These are phyloP conservation scores for Gymnopilus dilepis DNA, from an alignment of 768 basidiomycete species.

Conservation along the genomic window DNA sequence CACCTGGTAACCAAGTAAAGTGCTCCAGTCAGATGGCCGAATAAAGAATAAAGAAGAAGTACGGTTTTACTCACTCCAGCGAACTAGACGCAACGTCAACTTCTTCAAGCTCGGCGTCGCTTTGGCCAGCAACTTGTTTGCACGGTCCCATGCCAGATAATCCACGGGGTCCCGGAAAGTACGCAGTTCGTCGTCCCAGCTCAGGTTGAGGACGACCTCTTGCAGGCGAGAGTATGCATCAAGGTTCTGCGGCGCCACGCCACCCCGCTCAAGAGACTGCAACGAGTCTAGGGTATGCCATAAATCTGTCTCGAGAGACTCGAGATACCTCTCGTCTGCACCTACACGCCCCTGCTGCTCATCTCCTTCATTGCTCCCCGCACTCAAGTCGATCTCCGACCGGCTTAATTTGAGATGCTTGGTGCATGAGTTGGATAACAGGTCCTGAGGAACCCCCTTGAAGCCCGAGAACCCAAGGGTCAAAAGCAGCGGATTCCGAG, in stretches of 20 bases:
- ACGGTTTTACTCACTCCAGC: background rate
- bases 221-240: background rate
- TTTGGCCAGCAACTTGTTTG: background rate
- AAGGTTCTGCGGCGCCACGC: background rate
- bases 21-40: no score
- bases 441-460: background rate
- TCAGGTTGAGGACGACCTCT: background rate
- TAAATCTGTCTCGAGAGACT: background rate
- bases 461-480: background rate
- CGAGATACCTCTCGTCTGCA: background rate
- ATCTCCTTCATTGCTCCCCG: no score
- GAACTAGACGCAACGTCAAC: background rate
- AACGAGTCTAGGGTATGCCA: background rate
- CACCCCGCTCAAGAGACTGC: background rate
- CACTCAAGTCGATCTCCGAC: no score
- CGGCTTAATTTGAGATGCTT: background rate
- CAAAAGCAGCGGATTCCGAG: background rate
- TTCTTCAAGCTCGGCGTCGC: background rate
- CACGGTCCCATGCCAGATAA: background rate
- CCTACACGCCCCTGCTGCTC: no score
- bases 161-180: no score
- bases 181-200: background rate
- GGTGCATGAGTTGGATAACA: background rate
- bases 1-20: background rate
- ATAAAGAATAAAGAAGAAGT: background rate